Conservation (phyloP, 441 rosid species). For the Gossypium aridum region DNA sequence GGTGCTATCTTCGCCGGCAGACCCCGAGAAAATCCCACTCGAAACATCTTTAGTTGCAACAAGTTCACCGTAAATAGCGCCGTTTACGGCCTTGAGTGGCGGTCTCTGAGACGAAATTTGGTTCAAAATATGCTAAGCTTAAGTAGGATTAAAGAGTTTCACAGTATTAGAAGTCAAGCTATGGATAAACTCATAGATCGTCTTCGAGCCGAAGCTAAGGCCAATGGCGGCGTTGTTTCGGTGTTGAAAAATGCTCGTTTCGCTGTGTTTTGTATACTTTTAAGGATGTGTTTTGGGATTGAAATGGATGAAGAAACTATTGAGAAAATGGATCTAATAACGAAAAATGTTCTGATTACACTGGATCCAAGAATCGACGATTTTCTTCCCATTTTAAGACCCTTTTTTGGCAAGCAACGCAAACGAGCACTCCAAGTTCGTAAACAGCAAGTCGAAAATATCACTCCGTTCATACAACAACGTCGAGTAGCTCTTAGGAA, state of each 20-base stretch:
- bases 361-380: constrained; percentile 74
- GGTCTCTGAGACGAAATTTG: constrained; percentile 78
- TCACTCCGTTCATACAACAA: constrained; percentile 44
- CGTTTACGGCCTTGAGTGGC: constrained; percentile 70
- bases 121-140: constrained; percentile 87
- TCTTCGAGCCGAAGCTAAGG: constrained; percentile 41
- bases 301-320: constrained; percentile 77
- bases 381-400: constrained; percentile 69
- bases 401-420: constrained; percentile 64
- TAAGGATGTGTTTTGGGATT: constrained; percentile 73
- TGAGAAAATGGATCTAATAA: constrained; percentile 46
- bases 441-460: constrained; percentile 47
- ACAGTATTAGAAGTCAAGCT: constrained; percentile 30
- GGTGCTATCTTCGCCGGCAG: constrained; percentile 61
- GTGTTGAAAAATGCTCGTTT: constrained; percentile 67
- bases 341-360: constrained; percentile 58
- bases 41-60: constrained; percentile 73
- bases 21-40: constrained; percentile 66
- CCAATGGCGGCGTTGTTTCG: constrained; percentile 46
- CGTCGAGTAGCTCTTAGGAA: constrained; percentile 44
- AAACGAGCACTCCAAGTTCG: constrained; percentile 50
- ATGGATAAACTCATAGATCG: constrained; percentile 58
- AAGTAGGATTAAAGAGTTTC: constrained; percentile 56
- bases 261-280: constrained; percentile 60
- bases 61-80: constrained; percentile 85